Evolutionary conservation across 164 flowering plant genomes (phyloP), one percentile per base, ranked within the genome.

Genomic region (Umbellularia californica): DNA sequence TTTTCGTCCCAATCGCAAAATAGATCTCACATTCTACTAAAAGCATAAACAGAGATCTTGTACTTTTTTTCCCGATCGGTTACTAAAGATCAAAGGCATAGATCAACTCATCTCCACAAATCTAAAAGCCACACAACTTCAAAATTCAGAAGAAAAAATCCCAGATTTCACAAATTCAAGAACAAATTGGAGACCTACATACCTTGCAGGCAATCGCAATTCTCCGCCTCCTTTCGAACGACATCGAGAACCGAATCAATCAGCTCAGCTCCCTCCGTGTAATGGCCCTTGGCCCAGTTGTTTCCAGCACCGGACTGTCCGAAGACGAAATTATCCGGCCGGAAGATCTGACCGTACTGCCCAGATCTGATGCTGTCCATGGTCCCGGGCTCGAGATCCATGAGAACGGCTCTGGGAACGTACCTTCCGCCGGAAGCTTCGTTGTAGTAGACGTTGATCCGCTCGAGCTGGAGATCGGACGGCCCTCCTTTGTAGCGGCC

Each of bases 321-420:
- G 17, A 71, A 71, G n/a, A 71, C 73, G 65, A 71, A 71, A 64
- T 71, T 71, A 27, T 71, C 73, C 1, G 73, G 73, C 23, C 73
- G 64, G 73, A 71, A 71, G 24, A 71, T 28, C 73, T 71, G 74
- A 22, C 89, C 89, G 65, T 83, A 84, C 41, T 85, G 82, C 5
- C 87, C 86, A 22, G 87, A 79, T 75, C 89, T 70, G 74, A 85
- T n/a, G 23, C 86, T 82, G 58, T 85, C 88, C 88, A 86, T 82
- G 73, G 85, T 82, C 7, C 88, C 88, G 17, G 88, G 87, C 77
- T 86, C 88, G 19, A 86, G 85, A 71, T 86, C 88, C 87, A 86
- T 84, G 17, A 87, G 88, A 2, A 87, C 89, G 24, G 87, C 89
- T 24, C 89, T 72, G 3, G 89, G 89, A 2, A 87, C 89, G 60